A percentile compares a stretch with the other conserved stretches of the same genome.
Conservation (phyloP, 257 asterid species). For the Paraleonurus japonicus region DNA sequence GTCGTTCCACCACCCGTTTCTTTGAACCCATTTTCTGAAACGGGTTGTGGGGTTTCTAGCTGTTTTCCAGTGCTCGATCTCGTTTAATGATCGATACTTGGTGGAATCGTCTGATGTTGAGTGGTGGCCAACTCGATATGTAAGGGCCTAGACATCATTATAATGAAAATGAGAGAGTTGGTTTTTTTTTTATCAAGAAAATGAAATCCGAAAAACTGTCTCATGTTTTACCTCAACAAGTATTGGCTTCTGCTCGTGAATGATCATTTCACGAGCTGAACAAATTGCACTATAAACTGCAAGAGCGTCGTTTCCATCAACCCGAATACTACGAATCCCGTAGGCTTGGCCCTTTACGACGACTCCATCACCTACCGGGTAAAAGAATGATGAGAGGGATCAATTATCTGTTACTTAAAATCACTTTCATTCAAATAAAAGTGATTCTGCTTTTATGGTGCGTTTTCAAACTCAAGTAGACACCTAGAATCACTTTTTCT, state of each 20-base stretch:
- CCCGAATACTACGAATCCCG: conserved; percentile 73
- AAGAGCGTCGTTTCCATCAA: conserved; percentile 86
- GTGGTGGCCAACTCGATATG: conserved; percentile 90
- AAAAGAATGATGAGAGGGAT: neutral
- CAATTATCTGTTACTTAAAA: neutral
- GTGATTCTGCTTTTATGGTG: neutral
- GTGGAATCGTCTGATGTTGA: conserved; percentile 95
- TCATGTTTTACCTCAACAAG: conserved; percentile 67
- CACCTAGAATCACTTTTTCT: no score
- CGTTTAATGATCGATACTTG: conserved; percentile 63
- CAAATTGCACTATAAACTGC: conserved; percentile 64
- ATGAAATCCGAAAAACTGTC: neutral
- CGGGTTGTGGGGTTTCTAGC: conserved; percentile 52
- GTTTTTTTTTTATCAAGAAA: neutral
- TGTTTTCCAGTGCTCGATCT: conserved; percentile 84
- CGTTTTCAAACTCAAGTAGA: no score
- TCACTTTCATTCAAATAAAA: neutral
- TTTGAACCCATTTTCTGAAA: conserved; percentile 74
- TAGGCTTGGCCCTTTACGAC: conserved; percentile 81
- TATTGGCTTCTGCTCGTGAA: conserved; percentile 66
- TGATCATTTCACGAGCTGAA: conserved; percentile 79
- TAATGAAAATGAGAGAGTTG: neutral
- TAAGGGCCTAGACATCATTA: conserved; percentile 49
- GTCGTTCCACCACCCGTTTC: conserved; percentile 80
- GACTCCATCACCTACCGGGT: conserved; percentile 74